These are phyloP conservation scores for Samsoniella hepiali DNA, from an alignment of 2,329 filamentous ascomycete genomes.

Conservation along the genomic window DNA sequence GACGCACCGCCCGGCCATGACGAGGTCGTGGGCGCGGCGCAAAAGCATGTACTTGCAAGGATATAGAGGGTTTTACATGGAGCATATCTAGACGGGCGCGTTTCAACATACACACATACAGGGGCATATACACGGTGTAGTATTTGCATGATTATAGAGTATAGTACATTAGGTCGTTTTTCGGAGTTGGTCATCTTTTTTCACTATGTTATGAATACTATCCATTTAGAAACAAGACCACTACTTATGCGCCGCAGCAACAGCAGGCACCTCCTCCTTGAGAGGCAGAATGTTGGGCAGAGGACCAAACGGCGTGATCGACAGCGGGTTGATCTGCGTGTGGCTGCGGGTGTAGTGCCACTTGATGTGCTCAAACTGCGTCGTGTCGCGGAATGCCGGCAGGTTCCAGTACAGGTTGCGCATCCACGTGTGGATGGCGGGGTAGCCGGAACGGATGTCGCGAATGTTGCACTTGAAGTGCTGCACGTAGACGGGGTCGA, in stretches of 20 bases:
- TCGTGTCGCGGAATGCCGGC: conserved; percentile 75
- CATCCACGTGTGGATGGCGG: conserved; percentile 76
- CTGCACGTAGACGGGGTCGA: conserved; percentile 79
- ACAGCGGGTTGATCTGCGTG: conserved; percentile 62
- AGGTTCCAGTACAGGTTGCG: conserved; percentile 80
- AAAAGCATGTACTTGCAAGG: not conserved
- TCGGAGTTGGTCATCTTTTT: not conserved
- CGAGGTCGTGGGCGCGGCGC: not conserved
- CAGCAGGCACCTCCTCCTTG: conserved; percentile 72
- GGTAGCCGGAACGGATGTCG: conserved; percentile 82
- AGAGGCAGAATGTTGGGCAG: conserved; percentile 75
- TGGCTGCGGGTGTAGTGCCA: conserved; percentile 63
- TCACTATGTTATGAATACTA: not conserved
- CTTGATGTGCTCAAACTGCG: conserved; percentile 95
- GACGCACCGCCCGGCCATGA: conserved; percentile 1
- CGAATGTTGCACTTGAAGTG: conserved; percentile 85
- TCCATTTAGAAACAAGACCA: too few species aligned
- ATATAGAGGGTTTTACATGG: conserved; percentile 2
- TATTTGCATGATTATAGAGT: conserved; percentile 1
- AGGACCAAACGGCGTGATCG: conserved; percentile 83
- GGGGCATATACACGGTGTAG: not conserved
- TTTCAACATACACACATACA: not conserved
- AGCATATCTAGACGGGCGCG: not conserved
- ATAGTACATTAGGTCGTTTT: conserved; percentile 1
- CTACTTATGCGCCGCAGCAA: not conserved